These are phyloP conservation scores for Venturia asperata DNA, from an alignment of 2,329 filamentous ascomycete species.

Conservation along the genomic window DNA sequence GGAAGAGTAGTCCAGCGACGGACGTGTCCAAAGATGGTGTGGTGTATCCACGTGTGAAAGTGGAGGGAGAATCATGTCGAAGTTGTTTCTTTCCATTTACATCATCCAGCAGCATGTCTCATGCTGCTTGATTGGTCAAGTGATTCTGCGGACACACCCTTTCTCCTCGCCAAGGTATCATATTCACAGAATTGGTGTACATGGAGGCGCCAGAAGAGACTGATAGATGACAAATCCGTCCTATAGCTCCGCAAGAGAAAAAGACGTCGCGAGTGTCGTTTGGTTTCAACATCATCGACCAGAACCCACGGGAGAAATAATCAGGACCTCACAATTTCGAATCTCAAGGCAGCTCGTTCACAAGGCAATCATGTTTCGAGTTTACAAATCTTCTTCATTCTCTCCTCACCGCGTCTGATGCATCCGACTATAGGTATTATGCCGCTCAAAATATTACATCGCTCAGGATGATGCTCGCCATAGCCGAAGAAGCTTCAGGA, in stretches of 20 bases:
- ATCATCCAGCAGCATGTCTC: too few relatives aligned
- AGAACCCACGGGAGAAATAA: background rate
- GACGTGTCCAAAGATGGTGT: too few relatives aligned
- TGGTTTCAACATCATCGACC: background rate
- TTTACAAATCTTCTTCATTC: slow-evolving; percentile 9
- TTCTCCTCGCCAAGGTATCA: too few relatives aligned
- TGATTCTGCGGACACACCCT: too few relatives aligned
- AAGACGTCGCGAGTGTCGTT: background rate
- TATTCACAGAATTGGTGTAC: too few relatives aligned
- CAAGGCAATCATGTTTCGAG: background rate
- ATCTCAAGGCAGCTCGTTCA: background rate
- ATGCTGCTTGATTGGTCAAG: too few relatives aligned
- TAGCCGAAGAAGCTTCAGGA: background rate
- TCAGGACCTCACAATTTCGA: background rate
- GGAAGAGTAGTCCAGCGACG: too few relatives aligned
- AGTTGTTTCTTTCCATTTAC: too few relatives aligned
- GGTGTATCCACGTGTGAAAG: too few relatives aligned
- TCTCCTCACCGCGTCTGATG: background rate
- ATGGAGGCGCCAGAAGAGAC: too few relatives aligned
- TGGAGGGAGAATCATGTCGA: too few relatives aligned
- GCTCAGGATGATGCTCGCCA: background rate
- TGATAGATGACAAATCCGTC: too few relatives aligned
- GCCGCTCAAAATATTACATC: slow-evolving; percentile 13
- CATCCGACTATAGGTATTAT: slow-evolving; percentile 9
- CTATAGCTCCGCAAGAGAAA: background rate